Conservation (phyloP, 2,329 filamentous ascomycete genomes). For the Alternaria sp. region DNA sequence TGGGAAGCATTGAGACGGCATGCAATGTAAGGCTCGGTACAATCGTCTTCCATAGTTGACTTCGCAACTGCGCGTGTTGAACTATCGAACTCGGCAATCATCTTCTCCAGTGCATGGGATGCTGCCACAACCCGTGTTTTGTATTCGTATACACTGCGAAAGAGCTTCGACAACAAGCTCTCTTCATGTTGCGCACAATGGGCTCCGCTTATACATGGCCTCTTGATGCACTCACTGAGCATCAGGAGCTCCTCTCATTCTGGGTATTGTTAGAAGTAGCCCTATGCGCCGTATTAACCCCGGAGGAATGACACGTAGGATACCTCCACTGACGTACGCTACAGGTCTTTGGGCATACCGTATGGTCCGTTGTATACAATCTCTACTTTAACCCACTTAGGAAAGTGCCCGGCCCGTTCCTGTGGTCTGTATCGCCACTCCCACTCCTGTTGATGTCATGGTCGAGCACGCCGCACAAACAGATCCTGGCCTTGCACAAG, state of each 20-base stretch:
- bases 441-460: slow-evolving; percentile 3
- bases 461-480: slow-evolving; percentile 3
- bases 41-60: background rate
- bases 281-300: background rate
- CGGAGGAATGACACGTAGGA: background rate
- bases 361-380: background rate
- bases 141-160: background rate
- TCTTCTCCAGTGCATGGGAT: background rate
- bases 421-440: slow-evolving; percentile 4
- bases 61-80: background rate
- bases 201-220: background rate
- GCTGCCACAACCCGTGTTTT: background rate
- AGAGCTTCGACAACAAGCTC: too few species aligned
- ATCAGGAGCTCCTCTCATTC: background rate
- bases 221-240: background rate
- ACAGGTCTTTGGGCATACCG: background rate
- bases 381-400: background rate
- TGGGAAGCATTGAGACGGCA: background rate
- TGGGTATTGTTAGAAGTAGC: background rate
- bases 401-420: background rate
- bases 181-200: background rate
- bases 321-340: background rate
- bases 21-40: background rate
- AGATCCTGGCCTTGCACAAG: slow-evolving; percentile 15
- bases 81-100: background rate